These are phyloP conservation scores for Tulasnella sp. DNA, from an alignment of 768 basidiomycete species.

Conservation along the genomic window DNA sequence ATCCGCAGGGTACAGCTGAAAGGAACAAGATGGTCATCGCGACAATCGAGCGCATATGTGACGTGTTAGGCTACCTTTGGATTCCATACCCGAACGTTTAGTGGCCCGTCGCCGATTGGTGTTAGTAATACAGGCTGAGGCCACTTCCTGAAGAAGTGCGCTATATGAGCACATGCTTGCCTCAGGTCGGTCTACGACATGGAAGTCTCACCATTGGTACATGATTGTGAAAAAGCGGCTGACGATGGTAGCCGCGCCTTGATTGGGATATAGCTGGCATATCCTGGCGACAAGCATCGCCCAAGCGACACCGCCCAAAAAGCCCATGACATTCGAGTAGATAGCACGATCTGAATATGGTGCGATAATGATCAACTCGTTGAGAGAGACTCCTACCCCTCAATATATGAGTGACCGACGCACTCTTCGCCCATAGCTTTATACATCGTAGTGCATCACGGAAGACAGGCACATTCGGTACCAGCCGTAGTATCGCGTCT, in stretches of 20 bases:
- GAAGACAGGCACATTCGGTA: slow-evolving; percentile 90
- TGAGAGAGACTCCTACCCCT: not conserved
- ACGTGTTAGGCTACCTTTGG: slow-evolving; percentile 54
- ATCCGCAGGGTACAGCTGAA: slow-evolving; percentile 79
- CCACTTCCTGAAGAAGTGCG: slow-evolving; percentile 64
- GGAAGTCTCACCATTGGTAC: slow-evolving; percentile 67
- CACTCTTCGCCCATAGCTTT: slow-evolving; percentile 95
- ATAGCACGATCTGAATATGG: slow-evolving; percentile 69
- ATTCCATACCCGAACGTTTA: slow-evolving; percentile 96
- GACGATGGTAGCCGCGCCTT: slow-evolving; percentile 88
- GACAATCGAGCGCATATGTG: not conserved
- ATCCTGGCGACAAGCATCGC: slow-evolving; percentile 97
- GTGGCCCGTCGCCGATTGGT: slow-evolving; percentile 89
- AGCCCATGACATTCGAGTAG: slow-evolving; percentile 96
- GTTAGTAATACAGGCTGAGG: slow-evolving; percentile 96
- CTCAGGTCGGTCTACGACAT: not conserved
- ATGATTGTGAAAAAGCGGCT: slow-evolving; percentile 98
- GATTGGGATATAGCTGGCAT: slow-evolving; percentile 96
- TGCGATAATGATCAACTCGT: not conserved
- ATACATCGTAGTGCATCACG: slow-evolving; percentile 91
- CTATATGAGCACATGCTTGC: slow-evolving; percentile 11
- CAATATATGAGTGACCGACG: slow-evolving; percentile 23
- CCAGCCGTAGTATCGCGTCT: slow-evolving; percentile 88
- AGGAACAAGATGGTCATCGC: not conserved
- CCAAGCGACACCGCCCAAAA: slow-evolving; percentile 97